Percentiles rank a stretch among this genome's conserved stretches.
These are phyloP conservation scores for Selenicereus undatus DNA, from an alignment of 148 eudicot species.

Conservation along the genomic window DNA sequence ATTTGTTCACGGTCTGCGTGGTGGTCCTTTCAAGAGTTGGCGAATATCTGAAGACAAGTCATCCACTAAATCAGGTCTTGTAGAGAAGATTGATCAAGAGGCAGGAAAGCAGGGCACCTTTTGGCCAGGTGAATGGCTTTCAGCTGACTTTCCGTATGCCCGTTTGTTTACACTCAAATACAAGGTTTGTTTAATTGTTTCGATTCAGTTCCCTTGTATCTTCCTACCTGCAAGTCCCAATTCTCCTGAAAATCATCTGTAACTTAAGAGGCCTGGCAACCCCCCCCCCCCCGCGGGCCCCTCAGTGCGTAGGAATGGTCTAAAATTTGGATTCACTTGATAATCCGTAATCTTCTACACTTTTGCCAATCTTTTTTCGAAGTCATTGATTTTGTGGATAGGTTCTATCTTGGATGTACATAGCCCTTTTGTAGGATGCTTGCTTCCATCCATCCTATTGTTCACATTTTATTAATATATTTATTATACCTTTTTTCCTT, in stretches of 20 bases:
- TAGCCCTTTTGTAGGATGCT: too few species aligned
- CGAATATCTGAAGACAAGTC: slow-evolving; percentile 93
- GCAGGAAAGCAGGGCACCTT: slow-evolving; percentile 95
- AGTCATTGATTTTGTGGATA: too few species aligned
- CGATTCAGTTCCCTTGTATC: neutral
- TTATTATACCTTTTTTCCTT: too few species aligned
- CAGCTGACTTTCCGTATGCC: slow-evolving; percentile 85
- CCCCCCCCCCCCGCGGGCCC: neutral
- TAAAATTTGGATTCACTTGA: neutral
- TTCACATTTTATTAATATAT: too few species aligned
- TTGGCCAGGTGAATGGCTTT: slow-evolving; percentile 99
- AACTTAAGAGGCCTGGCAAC: neutral
- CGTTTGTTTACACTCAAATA: slow-evolving; percentile 93
- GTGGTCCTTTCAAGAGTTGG: slow-evolving; percentile 98
- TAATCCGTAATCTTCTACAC: neutral
- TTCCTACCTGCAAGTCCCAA: slow-evolving; percentile 9
- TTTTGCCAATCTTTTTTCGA: too few species aligned
- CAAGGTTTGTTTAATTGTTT: slow-evolving; percentile 63
- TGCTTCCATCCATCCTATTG: too few species aligned
- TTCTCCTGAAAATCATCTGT: neutral
- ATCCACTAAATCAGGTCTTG: slow-evolving; percentile 96
- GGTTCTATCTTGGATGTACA: too few species aligned
- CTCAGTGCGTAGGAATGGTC: too few species aligned
- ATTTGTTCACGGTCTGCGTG: slow-evolving; percentile 96
- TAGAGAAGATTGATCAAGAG: slow-evolving; percentile 96